These are phyloP conservation scores for Aspergillus baeticus DNA, from an alignment of 495 filamentous ascomycete species.

Conservation along the genomic window DNA sequence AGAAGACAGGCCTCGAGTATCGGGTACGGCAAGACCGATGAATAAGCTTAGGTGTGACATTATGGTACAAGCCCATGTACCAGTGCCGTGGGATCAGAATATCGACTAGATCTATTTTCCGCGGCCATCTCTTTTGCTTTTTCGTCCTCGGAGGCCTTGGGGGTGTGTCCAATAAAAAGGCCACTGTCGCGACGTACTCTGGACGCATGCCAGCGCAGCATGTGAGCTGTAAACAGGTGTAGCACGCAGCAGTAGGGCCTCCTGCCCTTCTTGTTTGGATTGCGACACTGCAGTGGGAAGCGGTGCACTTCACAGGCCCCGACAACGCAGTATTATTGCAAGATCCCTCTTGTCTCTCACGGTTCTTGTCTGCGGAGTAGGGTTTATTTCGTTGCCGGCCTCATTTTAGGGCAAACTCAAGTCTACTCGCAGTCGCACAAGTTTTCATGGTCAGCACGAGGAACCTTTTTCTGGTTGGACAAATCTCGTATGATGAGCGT, in stretches of 20 bases:
- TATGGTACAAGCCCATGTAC: constrained; percentile 12
- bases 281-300: constrained; percentile 16
- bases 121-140: no score
- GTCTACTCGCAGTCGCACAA: constrained; percentile 8
- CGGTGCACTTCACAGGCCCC: constrained; percentile 13
- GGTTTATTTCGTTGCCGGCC: constrained; percentile 1
- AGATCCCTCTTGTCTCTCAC: constrained; percentile 8
- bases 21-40: constrained; percentile 14
- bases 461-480: constrained; percentile 15
- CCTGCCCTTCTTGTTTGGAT: constrained; percentile 10
- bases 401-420: constrained; percentile 9
- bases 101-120: constrained; percentile 6
- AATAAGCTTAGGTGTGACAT: constrained; percentile 43
- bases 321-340: background rate
- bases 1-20: background rate
- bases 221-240: constrained; percentile 26
- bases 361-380: background rate
- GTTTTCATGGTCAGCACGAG: constrained; percentile 17
- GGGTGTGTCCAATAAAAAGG: constrained; percentile 20
- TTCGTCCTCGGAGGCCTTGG: constrained; percentile 18
- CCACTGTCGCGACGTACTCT: constrained; percentile 4
- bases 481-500: constrained; percentile 22
- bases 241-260: constrained; percentile 7
- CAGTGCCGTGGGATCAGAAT: constrained; percentile 9
- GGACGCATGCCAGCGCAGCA: constrained; percentile 28